These are phyloP conservation scores for Actinomucor elegans DNA, from an alignment of 371 early-diverging fungal genomes.

Conservation along the genomic window DNA sequence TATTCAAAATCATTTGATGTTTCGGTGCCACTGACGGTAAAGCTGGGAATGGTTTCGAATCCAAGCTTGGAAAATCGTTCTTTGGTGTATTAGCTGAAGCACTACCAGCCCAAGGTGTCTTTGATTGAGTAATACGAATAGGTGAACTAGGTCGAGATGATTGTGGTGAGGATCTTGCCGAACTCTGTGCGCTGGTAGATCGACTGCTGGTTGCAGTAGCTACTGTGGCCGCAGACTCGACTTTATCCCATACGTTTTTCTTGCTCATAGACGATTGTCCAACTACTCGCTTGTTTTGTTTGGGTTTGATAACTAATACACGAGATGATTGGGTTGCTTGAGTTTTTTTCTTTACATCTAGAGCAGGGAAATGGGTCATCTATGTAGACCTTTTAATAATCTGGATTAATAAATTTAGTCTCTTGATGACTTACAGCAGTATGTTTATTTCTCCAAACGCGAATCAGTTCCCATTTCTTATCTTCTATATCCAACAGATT, in stretches of 20 bases:
- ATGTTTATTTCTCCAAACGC: conserved; percentile 72
- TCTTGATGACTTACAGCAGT: conserved; percentile 38
- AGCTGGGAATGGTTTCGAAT: conserved; percentile 38
- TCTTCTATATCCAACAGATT: conserved; percentile 53
- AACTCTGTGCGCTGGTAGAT: conserved; percentile 17
- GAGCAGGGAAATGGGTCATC: conserved; percentile 32
- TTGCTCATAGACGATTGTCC: not conserved
- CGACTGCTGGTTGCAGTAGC: not conserved
- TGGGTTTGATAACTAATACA: conserved; percentile 20
- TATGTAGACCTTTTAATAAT: conserved; percentile 2
- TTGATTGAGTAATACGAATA: conserved; percentile 6
- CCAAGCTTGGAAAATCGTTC: conserved; percentile 24
- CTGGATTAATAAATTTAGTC: not conserved
- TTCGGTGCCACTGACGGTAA: conserved; percentile 39
- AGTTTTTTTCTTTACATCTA: conserved; percentile 5
- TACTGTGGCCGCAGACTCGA: conserved; percentile 16
- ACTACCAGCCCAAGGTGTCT: conserved; percentile 4
- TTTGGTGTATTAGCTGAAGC: not conserved
- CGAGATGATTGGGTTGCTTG: conserved; percentile 6
- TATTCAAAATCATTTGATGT: conserved; percentile 31
- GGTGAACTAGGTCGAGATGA: conserved; percentile 49
- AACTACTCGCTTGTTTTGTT: conserved; percentile 1
- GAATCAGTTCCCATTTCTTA: conserved; percentile 65
- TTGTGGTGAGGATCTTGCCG: conserved; percentile 31
- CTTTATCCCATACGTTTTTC: conserved; percentile 23